Conservation (phyloP, 108 stramenopile species). For the Phaeodactylum tricornutum region DNA sequence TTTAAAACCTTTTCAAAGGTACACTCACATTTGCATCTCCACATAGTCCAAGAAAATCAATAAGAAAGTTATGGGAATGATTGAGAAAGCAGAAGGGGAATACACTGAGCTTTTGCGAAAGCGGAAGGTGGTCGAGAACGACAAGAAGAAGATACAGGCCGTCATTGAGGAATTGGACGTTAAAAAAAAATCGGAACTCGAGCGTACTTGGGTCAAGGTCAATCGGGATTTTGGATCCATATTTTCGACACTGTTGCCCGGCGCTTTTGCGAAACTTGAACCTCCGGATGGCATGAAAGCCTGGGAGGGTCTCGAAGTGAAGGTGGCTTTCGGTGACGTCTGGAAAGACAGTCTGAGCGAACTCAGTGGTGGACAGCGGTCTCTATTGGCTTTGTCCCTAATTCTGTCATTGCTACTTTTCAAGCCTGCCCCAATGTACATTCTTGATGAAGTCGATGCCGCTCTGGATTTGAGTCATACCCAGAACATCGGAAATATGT, state of each 20-base stretch:
- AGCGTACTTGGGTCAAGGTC: slow-evolving; percentile 92
- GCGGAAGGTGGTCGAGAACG: slow-evolving; percentile 95
- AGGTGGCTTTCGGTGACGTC: slow-evolving; percentile 91
- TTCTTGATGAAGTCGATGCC: slow-evolving; percentile 97
- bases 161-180: slow-evolving; percentile 96
- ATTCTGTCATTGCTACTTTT: slow-evolving; percentile 94
- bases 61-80: slow-evolving; percentile 99
- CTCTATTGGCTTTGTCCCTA: slow-evolving; percentile 93
- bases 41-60: slow-evolving; percentile 89
- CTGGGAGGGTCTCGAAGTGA: slow-evolving; percentile 96
- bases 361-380: slow-evolving; percentile 97
- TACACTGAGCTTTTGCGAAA: slow-evolving; percentile 94
- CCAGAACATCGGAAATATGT: slow-evolving; percentile 99
- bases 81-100: slow-evolving; percentile 97
- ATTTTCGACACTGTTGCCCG: slow-evolving; percentile 95
- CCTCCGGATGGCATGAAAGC: slow-evolving; percentile 90
- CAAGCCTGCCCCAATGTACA: slow-evolving; percentile 99
- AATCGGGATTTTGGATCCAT: slow-evolving; percentile 98
- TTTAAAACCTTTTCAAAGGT: neutral
- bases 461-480: slow-evolving; percentile 98
- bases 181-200: slow-evolving; percentile 92
- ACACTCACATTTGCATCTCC: neutral
- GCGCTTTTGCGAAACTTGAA: slow-evolving; percentile 91
- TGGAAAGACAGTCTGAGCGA: slow-evolving; percentile 99
- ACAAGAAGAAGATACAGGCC: slow-evolving; percentile 93